phyloP scores from a whole-genome alignment of 225 moss, liverwort and hornwort species.

The Pseudoscleropodium purum region DNA sequence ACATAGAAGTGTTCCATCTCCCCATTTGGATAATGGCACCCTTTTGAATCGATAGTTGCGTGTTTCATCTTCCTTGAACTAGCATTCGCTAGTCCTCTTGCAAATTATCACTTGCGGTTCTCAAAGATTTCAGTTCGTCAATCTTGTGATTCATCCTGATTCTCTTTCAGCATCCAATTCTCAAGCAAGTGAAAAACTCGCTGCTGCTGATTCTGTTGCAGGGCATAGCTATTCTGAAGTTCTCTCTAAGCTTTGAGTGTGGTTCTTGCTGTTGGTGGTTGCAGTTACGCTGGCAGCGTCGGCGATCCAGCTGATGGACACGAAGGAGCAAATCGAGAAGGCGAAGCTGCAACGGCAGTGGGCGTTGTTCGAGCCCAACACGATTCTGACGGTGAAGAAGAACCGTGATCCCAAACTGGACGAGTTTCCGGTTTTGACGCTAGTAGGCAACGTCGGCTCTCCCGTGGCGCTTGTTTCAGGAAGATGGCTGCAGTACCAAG shows the following conservation, averaged over 20 bases:
- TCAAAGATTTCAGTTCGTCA: background rate
- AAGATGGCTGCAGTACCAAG: conserved; percentile 40
- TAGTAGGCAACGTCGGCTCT: conserved; percentile 24
- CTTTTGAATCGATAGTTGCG: background rate
- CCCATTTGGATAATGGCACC: background rate
- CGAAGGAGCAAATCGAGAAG: conserved; percentile 25
- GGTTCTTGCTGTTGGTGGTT: background rate
- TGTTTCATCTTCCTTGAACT: background rate
- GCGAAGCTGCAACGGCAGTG: conserved; percentile 34
- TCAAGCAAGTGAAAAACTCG: background rate
- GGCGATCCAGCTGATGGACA: conserved; percentile 35
- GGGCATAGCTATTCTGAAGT: background rate
- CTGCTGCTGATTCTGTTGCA: background rate
- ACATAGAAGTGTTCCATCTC: background rate
- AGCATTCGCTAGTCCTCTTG: background rate
- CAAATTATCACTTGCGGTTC: background rate
- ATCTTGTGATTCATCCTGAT: background rate
- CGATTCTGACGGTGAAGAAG: conserved; percentile 22
- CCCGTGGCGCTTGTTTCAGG: conserved; percentile 23
- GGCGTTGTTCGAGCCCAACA: conserved; percentile 38
- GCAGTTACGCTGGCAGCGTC: conserved; percentile 24
- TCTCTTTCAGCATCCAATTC: background rate
- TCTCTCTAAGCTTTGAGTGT: background rate
- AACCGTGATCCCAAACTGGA: conserved; percentile 12
- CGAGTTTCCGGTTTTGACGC: conserved; percentile 14